These are phyloP conservation scores for Ustilago tritici DNA, from an alignment of 1,284 basidiomycete genomes.

Conservation along the genomic window DNA sequence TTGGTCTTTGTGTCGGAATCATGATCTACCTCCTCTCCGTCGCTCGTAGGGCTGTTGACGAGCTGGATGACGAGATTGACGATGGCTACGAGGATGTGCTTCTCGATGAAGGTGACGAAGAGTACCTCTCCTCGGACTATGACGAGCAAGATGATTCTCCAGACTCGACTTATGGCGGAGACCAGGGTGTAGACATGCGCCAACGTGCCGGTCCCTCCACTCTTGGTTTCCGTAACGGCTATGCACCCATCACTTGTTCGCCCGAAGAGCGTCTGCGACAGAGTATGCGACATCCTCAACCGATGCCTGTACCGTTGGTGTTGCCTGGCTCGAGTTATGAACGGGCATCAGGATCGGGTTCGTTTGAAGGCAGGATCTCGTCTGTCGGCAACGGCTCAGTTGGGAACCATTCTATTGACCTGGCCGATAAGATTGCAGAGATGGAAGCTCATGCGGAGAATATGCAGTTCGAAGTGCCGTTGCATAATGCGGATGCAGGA, in stretches of 20 bases:
- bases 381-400: constrained; percentile 35
- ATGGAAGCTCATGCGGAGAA: constrained; percentile 57
- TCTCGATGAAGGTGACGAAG: constrained; percentile 35
- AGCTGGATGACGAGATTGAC: constrained; percentile 72
- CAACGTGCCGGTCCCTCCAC: constrained; percentile 49
- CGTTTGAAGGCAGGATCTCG: constrained; percentile 33
- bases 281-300: constrained; percentile 45
- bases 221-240: constrained; percentile 50
- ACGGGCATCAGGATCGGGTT: constrained; percentile 27
- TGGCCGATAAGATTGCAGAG: constrained; percentile 56
- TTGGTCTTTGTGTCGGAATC: constrained; percentile 79
- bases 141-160: constrained; percentile 29
- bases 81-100: constrained; percentile 36
- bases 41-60: constrained; percentile 82
- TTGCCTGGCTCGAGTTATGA: constrained; percentile 23
- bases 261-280: constrained; percentile 47
- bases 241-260: constrained; percentile 43
- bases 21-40: constrained; percentile 83
- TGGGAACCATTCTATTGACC: constrained; percentile 39
- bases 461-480: constrained; percentile 42
- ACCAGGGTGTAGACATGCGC: constrained; percentile 43
- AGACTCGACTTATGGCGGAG: not conserved
- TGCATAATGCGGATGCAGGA: constrained; percentile 17
- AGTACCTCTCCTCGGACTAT: constrained; percentile 30
- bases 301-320: constrained; percentile 24